phyloP scores from a whole-genome alignment of 2,329 filamentous ascomycete species.

The Scopulariopsis brevicaulis region DNA sequence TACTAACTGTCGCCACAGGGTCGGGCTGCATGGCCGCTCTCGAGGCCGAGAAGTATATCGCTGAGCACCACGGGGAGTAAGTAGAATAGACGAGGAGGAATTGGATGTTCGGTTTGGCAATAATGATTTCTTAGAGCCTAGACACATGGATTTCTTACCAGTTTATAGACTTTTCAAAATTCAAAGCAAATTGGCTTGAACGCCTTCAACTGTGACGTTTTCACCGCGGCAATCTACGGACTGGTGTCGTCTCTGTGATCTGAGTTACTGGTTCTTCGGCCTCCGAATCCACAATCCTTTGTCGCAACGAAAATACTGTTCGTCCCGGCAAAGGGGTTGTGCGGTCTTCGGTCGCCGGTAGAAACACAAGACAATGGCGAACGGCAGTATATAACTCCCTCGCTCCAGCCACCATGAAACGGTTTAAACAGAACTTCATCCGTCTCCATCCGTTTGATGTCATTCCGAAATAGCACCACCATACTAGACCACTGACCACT shows the following conservation, averaged over 20 bases:
- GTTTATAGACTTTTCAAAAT: background rate
- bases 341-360: no score
- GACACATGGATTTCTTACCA: background rate
- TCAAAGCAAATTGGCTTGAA: background rate
- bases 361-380: no score
- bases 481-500: no score
- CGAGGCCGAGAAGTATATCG: constrained; percentile 87
- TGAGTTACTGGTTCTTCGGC: background rate
- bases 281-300: no score
- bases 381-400: no score
- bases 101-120: background rate
- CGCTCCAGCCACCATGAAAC: no score
- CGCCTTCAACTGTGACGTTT: background rate
- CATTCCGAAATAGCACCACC: no score
- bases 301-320: no score
- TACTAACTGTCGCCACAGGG: constrained; percentile 35
- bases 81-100: background rate
- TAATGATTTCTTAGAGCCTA: background rate
- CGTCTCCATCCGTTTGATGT: no score
- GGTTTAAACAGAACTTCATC: no score
- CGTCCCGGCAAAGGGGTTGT: no score
- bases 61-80: constrained; percentile 52
- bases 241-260: background rate
- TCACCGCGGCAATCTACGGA: background rate
- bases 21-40: constrained; percentile 92